A percentile compares a stretch with the other conserved stretches of the same genome.
These are phyloP conservation scores for Pisolithus thermaeus DNA, from an alignment of 1,284 basidiomycete genomes.

Conservation along the genomic window DNA sequence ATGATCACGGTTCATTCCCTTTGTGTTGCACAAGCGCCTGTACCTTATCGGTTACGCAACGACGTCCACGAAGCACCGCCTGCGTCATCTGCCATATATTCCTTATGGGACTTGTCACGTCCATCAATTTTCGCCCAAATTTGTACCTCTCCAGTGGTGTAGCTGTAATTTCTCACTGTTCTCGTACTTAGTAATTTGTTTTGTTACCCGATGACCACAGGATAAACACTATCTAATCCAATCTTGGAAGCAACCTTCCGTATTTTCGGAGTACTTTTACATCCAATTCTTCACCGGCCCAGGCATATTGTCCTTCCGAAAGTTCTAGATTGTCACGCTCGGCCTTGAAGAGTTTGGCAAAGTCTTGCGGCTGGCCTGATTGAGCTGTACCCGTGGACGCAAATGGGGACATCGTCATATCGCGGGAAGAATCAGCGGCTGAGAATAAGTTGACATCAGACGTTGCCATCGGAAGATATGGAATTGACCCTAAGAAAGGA, in stretches of 20 bases:
- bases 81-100: constrained; percentile 18
- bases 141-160: constrained; percentile 25
- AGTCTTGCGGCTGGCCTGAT: constrained; percentile 72
- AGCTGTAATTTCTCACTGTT: constrained; percentile 14
- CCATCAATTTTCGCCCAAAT: constrained; percentile 11
- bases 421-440: constrained; percentile 75
- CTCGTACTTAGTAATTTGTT: constrained; percentile 18
- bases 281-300: constrained; percentile 80
- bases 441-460: constrained; percentile 15
- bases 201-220: constrained; percentile 4
- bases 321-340: constrained; percentile 94
- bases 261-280: constrained; percentile 72
- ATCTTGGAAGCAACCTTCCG: constrained; percentile 41
- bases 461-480: constrained; percentile 8
- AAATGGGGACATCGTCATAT: constrained; percentile 70
- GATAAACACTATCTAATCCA: constrained; percentile 17
- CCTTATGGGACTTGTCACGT: neutral
- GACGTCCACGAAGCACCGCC: constrained; percentile 18
- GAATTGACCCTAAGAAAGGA: constrained; percentile 12
- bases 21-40: neutral
- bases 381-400: constrained; percentile 49
- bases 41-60: constrained; percentile 20
- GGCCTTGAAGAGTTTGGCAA: constrained; percentile 83
- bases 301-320: constrained; percentile 77
- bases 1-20: neutral